phyloP scores from a whole-genome alignment of 2,329 filamentous ascomycete genomes.

The Aurifilum marmelostoma region DNA sequence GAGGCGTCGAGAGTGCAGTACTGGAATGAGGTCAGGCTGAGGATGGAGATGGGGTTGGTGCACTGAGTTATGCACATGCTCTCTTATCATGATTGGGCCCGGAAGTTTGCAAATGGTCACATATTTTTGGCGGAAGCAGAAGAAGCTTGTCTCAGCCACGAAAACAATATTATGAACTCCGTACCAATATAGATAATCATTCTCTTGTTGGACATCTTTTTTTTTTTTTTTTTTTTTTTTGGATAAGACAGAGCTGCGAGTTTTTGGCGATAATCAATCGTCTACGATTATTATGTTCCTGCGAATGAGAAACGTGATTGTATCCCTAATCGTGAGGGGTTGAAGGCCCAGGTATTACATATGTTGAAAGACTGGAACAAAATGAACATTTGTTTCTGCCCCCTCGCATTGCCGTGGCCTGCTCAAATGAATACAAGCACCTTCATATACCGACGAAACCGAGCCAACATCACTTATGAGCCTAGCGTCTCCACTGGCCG shows the following conservation, averaged over 20 bases:
- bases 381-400: not conserved
- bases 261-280: no score
- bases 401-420: not conserved
- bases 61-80: conserved; percentile 29
- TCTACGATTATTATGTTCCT: no score
- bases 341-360: not conserved
- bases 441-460: not conserved
- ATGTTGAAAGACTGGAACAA: not conserved
- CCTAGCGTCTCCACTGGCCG: not conserved
- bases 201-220: not conserved
- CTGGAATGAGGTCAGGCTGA: conserved; percentile 37
- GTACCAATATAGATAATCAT: not conserved
- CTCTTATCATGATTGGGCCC: not conserved
- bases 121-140: not conserved
- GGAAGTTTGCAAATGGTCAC: not conserved
- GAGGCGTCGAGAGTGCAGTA: conserved; percentile 36
- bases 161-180: not conserved
- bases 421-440: not conserved
- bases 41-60: conserved; percentile 37
- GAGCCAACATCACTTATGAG: not conserved
- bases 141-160: not conserved
- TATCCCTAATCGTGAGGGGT: not conserved
- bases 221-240: no score
- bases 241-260: no score
- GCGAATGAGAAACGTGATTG: no score